Evolutionary conservation across 106 monocot genomes (phyloP), one percentile per base, ranked within the genome.

Genomic region (Dendrobium nobile): DNA sequence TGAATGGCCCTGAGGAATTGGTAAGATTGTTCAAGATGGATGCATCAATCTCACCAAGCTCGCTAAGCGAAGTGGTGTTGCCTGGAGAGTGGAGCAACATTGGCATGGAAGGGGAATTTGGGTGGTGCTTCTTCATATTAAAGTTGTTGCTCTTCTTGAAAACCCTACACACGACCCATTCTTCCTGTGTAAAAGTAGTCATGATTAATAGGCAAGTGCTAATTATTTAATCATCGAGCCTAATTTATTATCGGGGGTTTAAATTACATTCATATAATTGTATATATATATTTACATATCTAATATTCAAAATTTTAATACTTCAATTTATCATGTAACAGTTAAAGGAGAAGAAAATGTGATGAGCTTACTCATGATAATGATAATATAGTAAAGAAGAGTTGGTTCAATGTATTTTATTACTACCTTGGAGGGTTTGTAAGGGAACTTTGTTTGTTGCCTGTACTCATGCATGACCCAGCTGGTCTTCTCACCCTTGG

Each of bases 391-490:
- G 45, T 45, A 6, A 45, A 45, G 45, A 45, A 8, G 45, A 45
- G 45, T 13, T 13, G 15, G 13, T 51, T 15, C 13, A 15, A 51
- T 51, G 15, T 51, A 51, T 2, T 16, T 51, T 51, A 13, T 51
- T 47, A 11, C 5, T 86, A 91, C 91, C 93, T 91, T 93, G 17
- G 70, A 79, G 54, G 85, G 84, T 78, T 79, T 91, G 79, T 85
- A 87, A 54, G 84, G 76, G 56, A 84, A 87, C 75, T 84, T 87
- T 44, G 82, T 40, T 15, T 89, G 91, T 47, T 76, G 84, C 72
- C 91, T 85, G 40, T 93, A 93, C 79, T 93, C 93, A 76, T 93
- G 93, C 91, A 93, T 93, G 67, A 93, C 91, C 93, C 93, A 93
- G 41, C 86, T 93, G 67, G 89, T 89, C 81, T 93, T 93, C 83